Evolutionary conservation across 2,329 filamentous ascomycete genomes (phyloP).

Genomic region (Arthrobotrys conoides): DNA sequence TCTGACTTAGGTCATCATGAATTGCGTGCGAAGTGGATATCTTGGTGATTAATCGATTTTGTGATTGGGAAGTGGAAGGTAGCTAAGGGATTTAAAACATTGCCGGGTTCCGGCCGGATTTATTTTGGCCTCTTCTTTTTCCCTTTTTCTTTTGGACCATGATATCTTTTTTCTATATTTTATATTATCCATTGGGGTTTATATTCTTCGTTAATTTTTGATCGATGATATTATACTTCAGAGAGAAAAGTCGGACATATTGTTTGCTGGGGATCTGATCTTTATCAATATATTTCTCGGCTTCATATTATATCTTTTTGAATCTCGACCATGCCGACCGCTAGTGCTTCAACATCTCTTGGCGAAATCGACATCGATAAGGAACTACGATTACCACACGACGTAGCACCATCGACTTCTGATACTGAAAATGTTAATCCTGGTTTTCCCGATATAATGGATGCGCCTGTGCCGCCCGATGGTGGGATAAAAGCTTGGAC

Average conservation of each 20-base stretch:
- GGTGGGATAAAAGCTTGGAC: slow-evolving; percentile 73
- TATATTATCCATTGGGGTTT: background rate
- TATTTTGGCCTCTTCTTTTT: too few species aligned
- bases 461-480: slow-evolving; percentile 65
- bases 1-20: background rate
- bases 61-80: background rate
- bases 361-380: slow-evolving; percentile 47
- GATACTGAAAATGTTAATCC: slow-evolving; percentile 15
- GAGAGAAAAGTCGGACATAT: background rate
- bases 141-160: too few species aligned
- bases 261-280: too few species aligned
- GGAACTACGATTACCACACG: slow-evolving; percentile 16
- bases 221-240: slow-evolving; percentile 14
- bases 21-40: slow-evolving; percentile 19
- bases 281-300: background rate
- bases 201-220: too few species aligned
- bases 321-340: slow-evolving; percentile 18
- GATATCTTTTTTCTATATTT: background rate
- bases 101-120: slow-evolving; percentile 23
- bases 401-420: background rate
- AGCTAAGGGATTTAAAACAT: slow-evolving; percentile 4
- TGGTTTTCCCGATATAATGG: background rate
- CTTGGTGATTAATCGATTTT: slow-evolving; percentile 2
- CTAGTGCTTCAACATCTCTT: slow-evolving; percentile 41
- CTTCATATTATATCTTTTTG: background rate